Conservation (phyloP, 164 flowering plant species). For the Houttuynia cordata region DNA sequence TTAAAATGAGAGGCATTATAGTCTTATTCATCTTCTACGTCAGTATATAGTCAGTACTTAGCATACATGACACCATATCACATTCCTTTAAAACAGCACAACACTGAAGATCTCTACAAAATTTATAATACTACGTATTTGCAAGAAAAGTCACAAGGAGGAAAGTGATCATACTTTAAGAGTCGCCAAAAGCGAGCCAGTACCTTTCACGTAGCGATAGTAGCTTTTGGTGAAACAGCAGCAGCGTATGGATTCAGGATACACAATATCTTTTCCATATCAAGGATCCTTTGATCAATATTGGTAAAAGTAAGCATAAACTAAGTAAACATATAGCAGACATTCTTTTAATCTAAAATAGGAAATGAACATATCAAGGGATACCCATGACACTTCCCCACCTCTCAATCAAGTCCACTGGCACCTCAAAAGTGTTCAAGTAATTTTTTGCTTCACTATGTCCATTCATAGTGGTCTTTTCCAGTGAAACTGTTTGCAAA, state of each 20-base stretch:
- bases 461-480: conserved; percentile 17
- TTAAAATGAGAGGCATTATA: too few relatives aligned
- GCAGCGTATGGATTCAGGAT: conserved; percentile 81
- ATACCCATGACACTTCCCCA: conserved; percentile 99
- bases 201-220: conserved; percentile 89
- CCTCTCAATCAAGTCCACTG: conserved; percentile 68
- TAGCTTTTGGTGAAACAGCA: conserved; percentile 98
- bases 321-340: not conserved
- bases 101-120: too few relatives aligned
- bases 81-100: too few relatives aligned
- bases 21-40: too few relatives aligned
- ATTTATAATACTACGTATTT: too few relatives aligned
- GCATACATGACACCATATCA: too few relatives aligned
- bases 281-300: conserved; percentile 21
- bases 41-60: too few relatives aligned
- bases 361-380: conserved; percentile 19
- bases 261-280: conserved; percentile 62
- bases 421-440: conserved; percentile 41
- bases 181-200: conserved; percentile 87
- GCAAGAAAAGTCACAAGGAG: not conserved
- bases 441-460: conserved; percentile 1
- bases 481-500: not conserved
- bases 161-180: conserved; percentile 37
- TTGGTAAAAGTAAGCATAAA: not conserved
- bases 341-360: not conserved